Evolutionary conservation across 495 filamentous ascomycete species (phyloP), one percentile per base, ranked within the genome.

Genomic region (Penicillium desertorum): DNA sequence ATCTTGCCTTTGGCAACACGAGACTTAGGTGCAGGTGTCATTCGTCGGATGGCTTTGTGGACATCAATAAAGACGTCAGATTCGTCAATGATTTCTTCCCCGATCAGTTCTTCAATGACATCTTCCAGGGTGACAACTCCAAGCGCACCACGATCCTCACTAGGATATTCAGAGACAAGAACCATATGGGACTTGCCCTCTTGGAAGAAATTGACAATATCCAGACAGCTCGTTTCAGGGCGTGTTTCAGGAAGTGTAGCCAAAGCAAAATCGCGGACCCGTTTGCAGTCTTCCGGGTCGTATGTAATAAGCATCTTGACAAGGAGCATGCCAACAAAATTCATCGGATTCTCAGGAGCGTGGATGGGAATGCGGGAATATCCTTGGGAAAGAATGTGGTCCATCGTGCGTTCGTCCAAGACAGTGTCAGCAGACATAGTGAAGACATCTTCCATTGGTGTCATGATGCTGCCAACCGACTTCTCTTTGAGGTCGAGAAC

Each of bases 131-230:
- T 98, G 11, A 98, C 89, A 1, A 98, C 94, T 22, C 94, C 94
- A 16, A 96, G 75, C 1, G 92, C 91, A 37, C 94, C 94, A 57
- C 88, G 84, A 65, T 95, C 86, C 59, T 95, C 88, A 12, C 94
- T 91, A 2, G 94, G 94, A 56, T 79, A 86, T 62, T 96, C 89
- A 7, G 92, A 96, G 10, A 97, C 92, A 25, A 98, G 80, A 10
- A 98, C 93, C 95, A 98, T 98, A 72, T 98, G 94, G 10, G 91
- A 96, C 70, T 98, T 98, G 51, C 94, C 94, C 74, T 98, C 93
- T 69, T 98, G 94, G 76, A 98, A 98, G 75, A 96, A 98, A 75
- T 98, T 98, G 70, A 98, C 88, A 61, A 98, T 98, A 68, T 98
- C 94, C 42, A 98, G 76, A 69, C 94, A 98, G 70, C 91, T 96